phyloP scores from a whole-genome alignment of 2,329 filamentous ascomycete genomes.

The Xylariaceae sp. region DNA sequence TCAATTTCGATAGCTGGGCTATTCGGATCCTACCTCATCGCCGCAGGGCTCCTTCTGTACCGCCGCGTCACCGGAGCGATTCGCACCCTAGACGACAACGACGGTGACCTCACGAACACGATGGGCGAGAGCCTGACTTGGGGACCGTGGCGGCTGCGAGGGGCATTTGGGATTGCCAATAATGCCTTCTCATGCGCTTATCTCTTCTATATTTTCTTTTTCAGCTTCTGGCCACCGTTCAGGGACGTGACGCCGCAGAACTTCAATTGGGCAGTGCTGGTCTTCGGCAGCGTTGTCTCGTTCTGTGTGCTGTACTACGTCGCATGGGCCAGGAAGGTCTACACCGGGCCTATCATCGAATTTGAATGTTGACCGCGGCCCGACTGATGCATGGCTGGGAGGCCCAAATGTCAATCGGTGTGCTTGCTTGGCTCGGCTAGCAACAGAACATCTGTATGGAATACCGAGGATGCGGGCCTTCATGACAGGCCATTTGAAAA shows the following conservation, averaged over 20 bases:
- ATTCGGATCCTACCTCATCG: slow-evolving; percentile 24
- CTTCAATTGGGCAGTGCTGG: slow-evolving; percentile 26
- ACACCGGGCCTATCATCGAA: slow-evolving; percentile 23
- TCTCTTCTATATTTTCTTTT: slow-evolving; percentile 23
- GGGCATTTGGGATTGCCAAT: slow-evolving; percentile 21
- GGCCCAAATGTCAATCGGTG: not conserved
- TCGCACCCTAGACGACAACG: slow-evolving; percentile 12
- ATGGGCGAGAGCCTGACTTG: slow-evolving; percentile 18
- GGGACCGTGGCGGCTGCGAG: slow-evolving; percentile 24
- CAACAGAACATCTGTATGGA: not conserved
- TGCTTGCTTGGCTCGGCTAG: not conserved
- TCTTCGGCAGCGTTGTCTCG: slow-evolving; percentile 21
- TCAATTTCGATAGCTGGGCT: slow-evolving; percentile 25
- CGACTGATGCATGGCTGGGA: too few species aligned
- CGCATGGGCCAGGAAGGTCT: slow-evolving; percentile 24
- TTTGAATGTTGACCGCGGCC: slow-evolving; percentile 2
- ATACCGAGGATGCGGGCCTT: not conserved
- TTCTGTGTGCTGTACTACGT: slow-evolving; percentile 26
- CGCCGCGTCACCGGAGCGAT: slow-evolving; percentile 22
- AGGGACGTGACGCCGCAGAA: slow-evolving; percentile 22
- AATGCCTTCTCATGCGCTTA: slow-evolving; percentile 23
- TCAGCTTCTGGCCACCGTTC: slow-evolving; percentile 25
- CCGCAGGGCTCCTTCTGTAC: slow-evolving; percentile 17
- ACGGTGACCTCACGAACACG: slow-evolving; percentile 18
- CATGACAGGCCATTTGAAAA: not conserved